These are phyloP conservation scores for Solanum bulbocastanum DNA, from an alignment of 257 asterid genomes.

Conservation along the genomic window DNA sequence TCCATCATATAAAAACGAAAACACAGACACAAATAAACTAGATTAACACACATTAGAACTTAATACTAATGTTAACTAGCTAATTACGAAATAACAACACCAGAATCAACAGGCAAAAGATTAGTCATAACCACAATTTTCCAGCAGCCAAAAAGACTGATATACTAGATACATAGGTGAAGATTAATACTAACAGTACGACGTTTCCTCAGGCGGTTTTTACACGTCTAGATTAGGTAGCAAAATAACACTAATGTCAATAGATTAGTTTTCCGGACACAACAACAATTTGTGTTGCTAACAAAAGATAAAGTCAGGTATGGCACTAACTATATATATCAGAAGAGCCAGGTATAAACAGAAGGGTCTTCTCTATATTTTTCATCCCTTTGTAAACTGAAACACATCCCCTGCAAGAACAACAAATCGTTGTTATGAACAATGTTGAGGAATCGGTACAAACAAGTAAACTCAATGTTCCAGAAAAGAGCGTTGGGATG, in stretches of 20 bases:
- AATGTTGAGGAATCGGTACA: not conserved
- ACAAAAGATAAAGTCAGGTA: not conserved
- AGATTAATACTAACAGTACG: not conserved
- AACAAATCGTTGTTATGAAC: not conserved
- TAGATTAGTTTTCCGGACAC: not conserved
- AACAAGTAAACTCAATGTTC: not conserved
- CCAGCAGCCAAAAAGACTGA: not conserved
- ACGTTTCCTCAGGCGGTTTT: not conserved
- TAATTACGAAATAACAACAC: not conserved
- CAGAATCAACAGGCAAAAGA: not conserved
- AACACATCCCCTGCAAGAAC: not conserved
- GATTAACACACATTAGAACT: not conserved
- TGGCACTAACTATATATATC: not conserved
- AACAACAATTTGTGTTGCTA: not conserved
- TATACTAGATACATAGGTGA: not conserved
- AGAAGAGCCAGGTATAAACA: not conserved
- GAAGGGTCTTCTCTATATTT: not conserved
- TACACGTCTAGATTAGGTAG: not conserved
- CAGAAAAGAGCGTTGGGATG: not conserved
- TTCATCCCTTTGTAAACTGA: not conserved
- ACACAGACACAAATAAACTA: not conserved
- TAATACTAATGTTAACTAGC: not conserved
- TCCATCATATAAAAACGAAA: not conserved
- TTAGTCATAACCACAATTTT: not conserved
- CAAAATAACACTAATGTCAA: not conserved